Evolutionary conservation across 202 grass and related monocot species (phyloP), one percentile per base, ranked within the genome.

Genomic region (Brachypodium distachyon): DNA sequence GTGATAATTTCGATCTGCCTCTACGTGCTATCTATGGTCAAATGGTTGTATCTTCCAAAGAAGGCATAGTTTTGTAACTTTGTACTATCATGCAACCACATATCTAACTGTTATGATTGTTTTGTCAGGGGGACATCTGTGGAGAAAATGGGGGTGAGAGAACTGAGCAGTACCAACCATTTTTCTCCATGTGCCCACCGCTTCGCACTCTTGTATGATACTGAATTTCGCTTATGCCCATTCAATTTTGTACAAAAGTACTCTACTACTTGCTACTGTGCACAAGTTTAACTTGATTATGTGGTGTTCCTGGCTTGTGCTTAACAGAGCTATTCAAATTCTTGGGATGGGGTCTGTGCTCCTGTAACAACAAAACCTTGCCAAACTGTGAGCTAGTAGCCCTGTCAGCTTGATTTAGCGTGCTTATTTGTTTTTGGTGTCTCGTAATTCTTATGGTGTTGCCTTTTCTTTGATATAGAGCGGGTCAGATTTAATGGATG

Each of bases 101-200:
- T 0, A 36, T 79, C 44, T 83, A 25, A 38, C 16, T 0, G 14
- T 22, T 14, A 69, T 0, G 11, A 61, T 61, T 43, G 14, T 50
- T 73, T 78, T 43, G 0, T 44, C 58, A 87, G 80, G 60, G 21
- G 1, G 5, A 16, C 5, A 6, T 1, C 3, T 17, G 18, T 29
- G 14, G 4, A 27, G n/a, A 78, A 59, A 82, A 73, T 18, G 74
- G 5, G 60, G 60, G 48, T 25, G 76, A 7, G 9, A 29, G 44
- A 49, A 19, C 9, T 14, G 31, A 47, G 17, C 52, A 62, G 22
- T 48, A 2, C 41, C 74, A 54, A 40, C 81, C 86, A 32, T 84
- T 84, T 79, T 88, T 70, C 53, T 84, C 76, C 61, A 76, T 71
- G 62, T 76, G 68, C 69, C 69, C 34, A 21, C 68, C 74, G 4